These are phyloP conservation scores for Elaeis guineensis DNA, from an alignment of 176 grass and related monocot genomes.

Conservation along the genomic window DNA sequence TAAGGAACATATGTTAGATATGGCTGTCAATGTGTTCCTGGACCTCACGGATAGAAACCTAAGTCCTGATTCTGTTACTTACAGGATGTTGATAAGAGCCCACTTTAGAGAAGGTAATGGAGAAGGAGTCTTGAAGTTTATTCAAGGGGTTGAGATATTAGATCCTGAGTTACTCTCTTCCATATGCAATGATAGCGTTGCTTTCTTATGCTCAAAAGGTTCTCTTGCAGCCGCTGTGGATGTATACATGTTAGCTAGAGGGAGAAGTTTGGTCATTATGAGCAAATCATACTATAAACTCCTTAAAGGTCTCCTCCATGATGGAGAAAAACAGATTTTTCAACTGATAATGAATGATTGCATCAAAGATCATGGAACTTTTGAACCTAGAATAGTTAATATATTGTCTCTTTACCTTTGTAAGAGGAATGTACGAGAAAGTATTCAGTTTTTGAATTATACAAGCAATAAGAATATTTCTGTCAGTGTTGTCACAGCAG, in stretches of 20 bases:
- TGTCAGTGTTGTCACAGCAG: constrained; percentile 43
- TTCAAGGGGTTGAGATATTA: constrained; percentile 37
- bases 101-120: constrained; percentile 44
- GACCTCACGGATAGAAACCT: constrained; percentile 53
- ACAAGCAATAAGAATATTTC: constrained; percentile 37
- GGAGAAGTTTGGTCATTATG: constrained; percentile 30
- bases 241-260: constrained; percentile 54
- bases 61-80: constrained; percentile 32
- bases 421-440: constrained; percentile 45
- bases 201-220: constrained; percentile 58
- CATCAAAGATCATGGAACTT: constrained; percentile 59
- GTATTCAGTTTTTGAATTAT: constrained; percentile 43
- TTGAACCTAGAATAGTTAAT: constrained; percentile 48
- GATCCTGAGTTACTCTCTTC: constrained; percentile 41
- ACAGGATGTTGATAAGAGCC: constrained; percentile 43
- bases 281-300: constrained; percentile 57
- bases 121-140: constrained; percentile 51
- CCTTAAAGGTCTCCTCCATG: constrained; percentile 53
- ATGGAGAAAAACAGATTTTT: constrained; percentile 39
- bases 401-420: constrained; percentile 54
- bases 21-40: constrained; percentile 39
- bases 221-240: constrained; percentile 41
- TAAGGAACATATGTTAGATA: constrained; percentile 38
- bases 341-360: constrained; percentile 46
- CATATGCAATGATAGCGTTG: constrained; percentile 52